A percentile compares a stretch with the other conserved stretches of the same genome.
phyloP scores from a whole-genome alignment of 169 alveolate species.

The Plasmodium adleri region DNA sequence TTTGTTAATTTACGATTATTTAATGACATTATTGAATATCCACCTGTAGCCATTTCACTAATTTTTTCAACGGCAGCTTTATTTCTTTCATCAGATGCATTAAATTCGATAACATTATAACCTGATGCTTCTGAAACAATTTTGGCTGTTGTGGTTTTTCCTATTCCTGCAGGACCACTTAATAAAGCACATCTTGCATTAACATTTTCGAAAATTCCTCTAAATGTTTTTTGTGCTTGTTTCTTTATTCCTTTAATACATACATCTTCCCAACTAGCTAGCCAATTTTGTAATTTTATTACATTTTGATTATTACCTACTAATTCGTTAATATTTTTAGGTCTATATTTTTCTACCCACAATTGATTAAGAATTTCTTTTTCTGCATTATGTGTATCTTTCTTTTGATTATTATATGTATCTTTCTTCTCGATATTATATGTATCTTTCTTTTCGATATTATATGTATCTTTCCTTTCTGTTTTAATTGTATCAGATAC shows the following conservation, averaged over 20 bases:
- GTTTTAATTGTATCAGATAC: neutral
- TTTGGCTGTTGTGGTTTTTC: slow-evolving; percentile 97
- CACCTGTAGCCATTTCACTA: slow-evolving; percentile 88
- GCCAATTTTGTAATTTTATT: slow-evolving; percentile 93
- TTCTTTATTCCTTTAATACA: slow-evolving; percentile 88
- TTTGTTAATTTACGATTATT: slow-evolving; percentile 78
- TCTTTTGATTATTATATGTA: slow-evolving; percentile 15
- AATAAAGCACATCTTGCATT: slow-evolving; percentile 95
- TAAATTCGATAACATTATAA: slow-evolving; percentile 94
- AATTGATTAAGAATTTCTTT: slow-evolving; percentile 66
- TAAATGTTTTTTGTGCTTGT: slow-evolving; percentile 65
- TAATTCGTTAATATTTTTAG: slow-evolving; percentile 91
- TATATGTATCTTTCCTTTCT: neutral
- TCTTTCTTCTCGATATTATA: slow-evolving; percentile 3
- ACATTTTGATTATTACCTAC: slow-evolving; percentile 93
- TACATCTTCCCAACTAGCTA: slow-evolving; percentile 95
- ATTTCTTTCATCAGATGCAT: slow-evolving; percentile 97
- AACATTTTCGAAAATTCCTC: slow-evolving; percentile 79
- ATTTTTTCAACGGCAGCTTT: slow-evolving; percentile 93
- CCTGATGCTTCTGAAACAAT: slow-evolving; percentile 92
- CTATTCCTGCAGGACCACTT: slow-evolving; percentile 99
- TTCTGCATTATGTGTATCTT: neutral
- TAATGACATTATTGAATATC: slow-evolving; percentile 77
- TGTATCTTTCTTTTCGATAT: neutral
- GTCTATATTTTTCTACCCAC: slow-evolving; percentile 96